Conservation (phyloP, 257 asterid species). For the Penstemon newberryi region DNA sequence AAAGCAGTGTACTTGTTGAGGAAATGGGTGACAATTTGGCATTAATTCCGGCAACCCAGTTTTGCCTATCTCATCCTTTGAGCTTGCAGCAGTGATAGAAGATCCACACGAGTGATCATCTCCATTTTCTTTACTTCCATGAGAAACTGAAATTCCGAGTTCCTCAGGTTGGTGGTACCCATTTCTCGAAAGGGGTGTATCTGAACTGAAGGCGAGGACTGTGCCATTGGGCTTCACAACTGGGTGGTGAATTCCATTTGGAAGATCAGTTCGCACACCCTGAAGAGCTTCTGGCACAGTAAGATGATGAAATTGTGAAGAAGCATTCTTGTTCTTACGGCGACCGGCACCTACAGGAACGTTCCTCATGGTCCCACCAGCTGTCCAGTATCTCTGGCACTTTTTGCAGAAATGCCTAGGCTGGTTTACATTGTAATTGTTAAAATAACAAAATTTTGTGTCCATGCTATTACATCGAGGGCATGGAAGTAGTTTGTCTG, state of each 20-base stretch:
- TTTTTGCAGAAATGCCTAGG: conserved; percentile 53
- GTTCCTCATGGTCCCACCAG: conserved; percentile 55
- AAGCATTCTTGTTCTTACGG: conserved; percentile 39
- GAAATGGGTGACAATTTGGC: conserved; percentile 39
- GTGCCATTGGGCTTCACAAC: conserved; percentile 33
- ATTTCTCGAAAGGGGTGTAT: conserved; percentile 32
- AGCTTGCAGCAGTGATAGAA: conserved; percentile 27
- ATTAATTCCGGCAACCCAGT: conserved; percentile 20
- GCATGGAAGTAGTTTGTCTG: conserved; percentile 47
- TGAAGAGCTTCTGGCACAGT: conserved; percentile 34
- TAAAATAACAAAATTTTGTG: conserved; percentile 50
- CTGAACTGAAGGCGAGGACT: conserved; percentile 37
- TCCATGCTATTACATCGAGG: conserved; percentile 57
- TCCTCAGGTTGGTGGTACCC: conserved; percentile 27
- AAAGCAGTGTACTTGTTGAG: conserved; percentile 34
- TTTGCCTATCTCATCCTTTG: conserved; percentile 28
- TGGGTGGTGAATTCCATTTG: conserved; percentile 37
- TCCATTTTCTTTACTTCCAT: conserved; percentile 26
- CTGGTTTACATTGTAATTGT: conserved; percentile 50
- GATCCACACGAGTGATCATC: conserved; percentile 36
- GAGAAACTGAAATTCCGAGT: conserved; percentile 28
- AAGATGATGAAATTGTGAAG: conserved; percentile 34
- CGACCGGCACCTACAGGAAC: conserved; percentile 54
- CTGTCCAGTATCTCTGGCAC: conserved; percentile 56
- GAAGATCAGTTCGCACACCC: conserved; percentile 28